A percentile compares a stretch with the other conserved stretches of the same genome.
Evolutionary conservation across 83 land plant species (phyloP).

Genomic region (Picea engelmannii): DNA sequence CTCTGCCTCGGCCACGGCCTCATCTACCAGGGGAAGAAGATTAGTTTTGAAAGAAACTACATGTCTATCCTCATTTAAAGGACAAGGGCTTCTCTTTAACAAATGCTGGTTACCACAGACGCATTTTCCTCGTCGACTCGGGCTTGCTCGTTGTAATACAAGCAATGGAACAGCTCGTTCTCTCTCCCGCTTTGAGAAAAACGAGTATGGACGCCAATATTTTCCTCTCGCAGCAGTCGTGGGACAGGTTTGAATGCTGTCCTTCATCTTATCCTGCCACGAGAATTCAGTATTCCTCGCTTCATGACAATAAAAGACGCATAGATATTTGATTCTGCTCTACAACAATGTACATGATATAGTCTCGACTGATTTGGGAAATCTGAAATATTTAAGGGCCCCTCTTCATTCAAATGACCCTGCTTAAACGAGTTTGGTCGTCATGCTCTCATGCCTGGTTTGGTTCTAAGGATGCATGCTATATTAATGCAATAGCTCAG

Average conservation of each 20-base stretch:
- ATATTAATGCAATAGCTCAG: too few relatives aligned
- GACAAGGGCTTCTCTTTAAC: background rate
- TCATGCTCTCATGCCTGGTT: too few relatives aligned
- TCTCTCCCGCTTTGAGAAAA: conserved; percentile 3
- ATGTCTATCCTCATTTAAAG: too few relatives aligned
- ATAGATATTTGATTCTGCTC: background rate
- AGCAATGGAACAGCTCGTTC: background rate
- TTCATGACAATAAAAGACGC: background rate
- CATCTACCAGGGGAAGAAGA: too few relatives aligned
- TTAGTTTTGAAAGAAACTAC: too few relatives aligned
- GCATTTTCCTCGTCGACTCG: background rate
- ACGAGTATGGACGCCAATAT: conserved; percentile 74
- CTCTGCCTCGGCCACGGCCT: too few relatives aligned
- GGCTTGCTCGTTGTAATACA: background rate
- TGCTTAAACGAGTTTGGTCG: too few relatives aligned
- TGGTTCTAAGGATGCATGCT: too few relatives aligned
- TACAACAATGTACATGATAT: background rate
- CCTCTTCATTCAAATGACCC: background rate
- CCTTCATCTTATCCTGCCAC: background rate
- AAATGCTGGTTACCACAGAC: background rate
- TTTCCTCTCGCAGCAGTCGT: conserved; percentile 95
- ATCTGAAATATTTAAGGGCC: background rate
- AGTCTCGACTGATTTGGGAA: background rate
- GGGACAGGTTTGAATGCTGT: conserved; percentile 62
- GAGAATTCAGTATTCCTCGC: background rate